Evolutionary conservation across 2,329 filamentous ascomycete species (phyloP), one percentile per base, ranked within the genome.

Genomic region (Herpotrichia juniperi): DNA sequence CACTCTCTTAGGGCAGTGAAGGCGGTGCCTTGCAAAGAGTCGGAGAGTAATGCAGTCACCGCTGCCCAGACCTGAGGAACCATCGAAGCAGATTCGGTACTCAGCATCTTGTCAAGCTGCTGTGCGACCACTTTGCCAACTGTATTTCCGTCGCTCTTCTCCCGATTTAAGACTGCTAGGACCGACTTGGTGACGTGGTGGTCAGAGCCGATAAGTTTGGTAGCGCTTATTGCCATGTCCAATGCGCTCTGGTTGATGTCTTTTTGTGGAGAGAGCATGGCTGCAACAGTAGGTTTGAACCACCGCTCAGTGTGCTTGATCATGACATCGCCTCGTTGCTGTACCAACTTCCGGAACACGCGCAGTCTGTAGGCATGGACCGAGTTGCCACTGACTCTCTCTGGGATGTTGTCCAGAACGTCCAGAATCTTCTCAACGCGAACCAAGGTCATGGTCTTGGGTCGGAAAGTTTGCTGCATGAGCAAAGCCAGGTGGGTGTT

Each of bases 31-130:
- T 85, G 66, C 78, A 80, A 58, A 71, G 86, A 73, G 55, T 74
- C 79, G 47, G 89, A 86, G 42, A 97, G 78, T 49, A 96, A 85
- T 1, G 96, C 81, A 6, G 93, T 85, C 2, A 96, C 79, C 30
- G 91, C 84, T 52, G 89, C 89, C 93, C 93, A 97, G 19, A 97
- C 90, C 59, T 92, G 89, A 5, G 94, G 93, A 0, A 96, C 92
- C 32, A 85, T 80, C 0, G 80, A 72, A 9, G 83, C 84, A 19
- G 84, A 82, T 11, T 86, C 82, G 57, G 86, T 83, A 22, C 77
- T 75, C 4, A 76, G 65, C 58, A 88, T 80, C 10, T 80, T 78
- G 50, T 82, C 83, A 47, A 97, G 78, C 26, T 85, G 83, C 17
- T 83, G 79, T 34, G 84, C 83, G 59, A 93, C 87, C 62, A 87